Conservation (phyloP, 2,329 filamentous ascomycete species). For the Diaporthe caulivora region DNA sequence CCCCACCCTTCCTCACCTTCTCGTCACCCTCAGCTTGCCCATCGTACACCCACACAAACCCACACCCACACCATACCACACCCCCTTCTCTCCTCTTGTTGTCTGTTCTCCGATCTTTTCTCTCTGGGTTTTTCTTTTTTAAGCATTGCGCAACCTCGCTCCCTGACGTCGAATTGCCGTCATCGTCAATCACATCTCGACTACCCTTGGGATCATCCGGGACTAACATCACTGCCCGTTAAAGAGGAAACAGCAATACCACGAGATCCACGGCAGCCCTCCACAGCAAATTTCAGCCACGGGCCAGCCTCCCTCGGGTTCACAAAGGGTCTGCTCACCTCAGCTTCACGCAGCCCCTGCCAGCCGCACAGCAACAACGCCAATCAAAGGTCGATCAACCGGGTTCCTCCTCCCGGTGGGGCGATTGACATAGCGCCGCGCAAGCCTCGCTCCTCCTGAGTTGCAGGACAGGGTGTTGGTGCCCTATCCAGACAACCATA, state of each 20-base stretch:
- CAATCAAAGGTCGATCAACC: constrained; percentile 39
- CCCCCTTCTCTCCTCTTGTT: constrained; percentile 14
- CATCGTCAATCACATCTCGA: constrained; percentile 34
- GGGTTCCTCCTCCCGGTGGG: constrained; percentile 37
- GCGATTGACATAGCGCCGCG: constrained; percentile 42
- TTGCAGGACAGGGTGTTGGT: constrained; percentile 41
- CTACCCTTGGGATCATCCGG: constrained; percentile 22
- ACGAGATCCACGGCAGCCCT: constrained; percentile 19
- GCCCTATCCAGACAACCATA: constrained; percentile 41
- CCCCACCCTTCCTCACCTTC: background rate
- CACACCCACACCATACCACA: background rate
- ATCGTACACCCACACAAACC: background rate
- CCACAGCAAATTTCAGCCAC: constrained; percentile 27
- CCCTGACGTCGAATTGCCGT: constrained; percentile 29
- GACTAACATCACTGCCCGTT: constrained; percentile 39
- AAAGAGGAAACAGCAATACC: constrained; percentile 29
- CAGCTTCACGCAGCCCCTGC: constrained; percentile 37
- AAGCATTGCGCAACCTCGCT: constrained; percentile 14
- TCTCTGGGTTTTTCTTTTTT: constrained; percentile 10
- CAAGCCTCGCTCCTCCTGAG: constrained; percentile 41
- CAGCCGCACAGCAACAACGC: constrained; percentile 32
- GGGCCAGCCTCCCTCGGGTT: constrained; percentile 17
- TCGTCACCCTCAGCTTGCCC: too few relatives aligned
- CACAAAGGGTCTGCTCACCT: constrained; percentile 32
- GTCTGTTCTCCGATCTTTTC: constrained; percentile 41